These are phyloP conservation scores for Moesziomyces sp. DNA, from an alignment of 1,284 basidiomycete genomes.

Conservation along the genomic window DNA sequence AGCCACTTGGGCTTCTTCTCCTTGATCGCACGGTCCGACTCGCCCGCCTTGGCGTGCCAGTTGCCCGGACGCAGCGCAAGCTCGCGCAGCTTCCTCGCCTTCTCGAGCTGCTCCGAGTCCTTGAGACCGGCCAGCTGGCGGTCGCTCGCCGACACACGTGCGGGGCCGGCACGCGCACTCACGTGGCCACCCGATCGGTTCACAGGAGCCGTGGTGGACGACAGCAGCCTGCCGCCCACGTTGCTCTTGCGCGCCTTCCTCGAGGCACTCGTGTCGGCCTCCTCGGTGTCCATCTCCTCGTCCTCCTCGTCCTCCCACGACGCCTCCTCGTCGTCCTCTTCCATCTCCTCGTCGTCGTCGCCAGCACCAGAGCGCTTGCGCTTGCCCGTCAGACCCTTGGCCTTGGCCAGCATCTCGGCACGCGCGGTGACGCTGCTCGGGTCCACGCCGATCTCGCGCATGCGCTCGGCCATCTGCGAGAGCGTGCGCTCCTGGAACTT, in stretches of 20 bases:
- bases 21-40: slow-evolving; percentile 64
- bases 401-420: slow-evolving; percentile 83
- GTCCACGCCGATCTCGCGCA: slow-evolving; percentile 89
- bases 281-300: slow-evolving; percentile 72
- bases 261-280: slow-evolving; percentile 37
- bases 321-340: slow-evolving; percentile 68
- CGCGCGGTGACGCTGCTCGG: slow-evolving; percentile 87
- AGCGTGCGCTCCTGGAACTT: slow-evolving; percentile 80
- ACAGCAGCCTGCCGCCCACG: slow-evolving; percentile 69
- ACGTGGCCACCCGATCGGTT: slow-evolving; percentile 59
- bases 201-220: slow-evolving; percentile 53
- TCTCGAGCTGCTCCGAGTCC: slow-evolving; percentile 56
- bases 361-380: slow-evolving; percentile 71
- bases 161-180: slow-evolving; percentile 60
- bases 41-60: slow-evolving; percentile 61
- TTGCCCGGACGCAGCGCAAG: slow-evolving; percentile 60
- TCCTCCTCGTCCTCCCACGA: slow-evolving; percentile 74
- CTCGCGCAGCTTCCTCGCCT: slow-evolving; percentile 59
- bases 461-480: slow-evolving; percentile 80
- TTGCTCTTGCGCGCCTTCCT: slow-evolving; percentile 72
- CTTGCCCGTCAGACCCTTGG: slow-evolving; percentile 76
- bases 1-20: slow-evolving; percentile 66
- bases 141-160: slow-evolving; percentile 60
- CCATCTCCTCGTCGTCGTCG: slow-evolving; percentile 67
- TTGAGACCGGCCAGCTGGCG: slow-evolving; percentile 60